Evolutionary conservation across 2,329 filamentous ascomycete species (phyloP).

Genomic region (Furcasterigmium furcatum): DNA sequence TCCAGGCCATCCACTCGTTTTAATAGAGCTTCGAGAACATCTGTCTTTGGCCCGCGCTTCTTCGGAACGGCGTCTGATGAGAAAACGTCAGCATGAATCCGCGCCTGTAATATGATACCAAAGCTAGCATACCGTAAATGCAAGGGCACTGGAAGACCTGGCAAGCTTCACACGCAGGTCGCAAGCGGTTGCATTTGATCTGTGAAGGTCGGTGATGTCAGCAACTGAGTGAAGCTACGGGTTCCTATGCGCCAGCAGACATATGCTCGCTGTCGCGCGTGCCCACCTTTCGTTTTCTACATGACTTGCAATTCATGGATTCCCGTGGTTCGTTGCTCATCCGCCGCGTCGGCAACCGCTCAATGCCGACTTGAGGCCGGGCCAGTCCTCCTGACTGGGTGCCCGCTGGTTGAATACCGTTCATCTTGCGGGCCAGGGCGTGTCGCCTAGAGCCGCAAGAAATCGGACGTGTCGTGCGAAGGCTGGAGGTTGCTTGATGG

Average conservation of each 20-base stretch:
- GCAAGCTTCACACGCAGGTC: slow-evolving; percentile 83
- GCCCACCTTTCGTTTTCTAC: slow-evolving; percentile 82
- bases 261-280: not conserved
- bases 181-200: slow-evolving; percentile 89
- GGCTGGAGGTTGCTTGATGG: no score
- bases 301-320: slow-evolving; percentile 95
- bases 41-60: slow-evolving; percentile 86
- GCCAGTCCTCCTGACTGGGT: slow-evolving; percentile 57
- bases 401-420: slow-evolving; percentile 36
- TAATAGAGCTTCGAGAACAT: slow-evolving; percentile 78
- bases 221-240: no score
- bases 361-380: slow-evolving; percentile 76
- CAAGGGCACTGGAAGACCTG: slow-evolving; percentile 86
- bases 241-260: no score
- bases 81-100: not conserved
- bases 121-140: slow-evolving; percentile 67
- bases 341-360: slow-evolving; percentile 69
- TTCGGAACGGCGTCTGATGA: slow-evolving; percentile 77
- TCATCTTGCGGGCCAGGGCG: slow-evolving; percentile 22
- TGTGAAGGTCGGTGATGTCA: slow-evolving; percentile 27
- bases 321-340: slow-evolving; percentile 75
- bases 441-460: not conserved
- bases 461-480: no score
- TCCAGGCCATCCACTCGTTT: slow-evolving; percentile 85
- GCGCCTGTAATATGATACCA: not conserved